Evolutionary conservation across 352 stramenopile species (phyloP).

Genomic region (Elongisporangium anandrum): DNA sequence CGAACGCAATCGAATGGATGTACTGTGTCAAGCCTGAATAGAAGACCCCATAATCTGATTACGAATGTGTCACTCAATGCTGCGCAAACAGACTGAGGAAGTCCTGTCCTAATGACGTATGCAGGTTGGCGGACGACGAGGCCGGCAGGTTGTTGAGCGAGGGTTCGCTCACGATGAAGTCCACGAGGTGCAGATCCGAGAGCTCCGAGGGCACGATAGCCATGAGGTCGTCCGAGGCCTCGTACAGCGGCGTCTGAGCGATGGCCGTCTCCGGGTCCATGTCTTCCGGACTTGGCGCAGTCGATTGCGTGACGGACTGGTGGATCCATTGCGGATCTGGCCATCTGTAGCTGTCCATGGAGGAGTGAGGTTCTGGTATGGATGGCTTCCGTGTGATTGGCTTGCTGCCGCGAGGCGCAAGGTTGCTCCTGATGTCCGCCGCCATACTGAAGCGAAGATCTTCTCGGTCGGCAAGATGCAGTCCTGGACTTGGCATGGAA

Average conservation of each 20-base stretch:
- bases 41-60: background rate
- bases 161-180: conserved; percentile 46
- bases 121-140: conserved; percentile 27
- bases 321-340: background rate
- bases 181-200: conserved; percentile 62
- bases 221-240: conserved; percentile 47
- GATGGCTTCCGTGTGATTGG: background rate
- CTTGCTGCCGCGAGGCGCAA: background rate
- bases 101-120: conserved; percentile 71
- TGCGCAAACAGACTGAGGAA: conserved; percentile 81
- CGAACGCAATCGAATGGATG: background rate
- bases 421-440: background rate
- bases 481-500: conserved; percentile 22
- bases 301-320: background rate
- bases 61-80: conserved; percentile 17
- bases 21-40: background rate
- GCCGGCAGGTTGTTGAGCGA: conserved; percentile 5
- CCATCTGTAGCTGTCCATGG: background rate
- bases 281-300: conserved; percentile 15
- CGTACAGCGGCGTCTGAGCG: conserved; percentile 57
- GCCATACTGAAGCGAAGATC: background rate
- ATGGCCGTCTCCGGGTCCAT: conserved; percentile 74
- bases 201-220: conserved; percentile 38
- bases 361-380: background rate
- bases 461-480: conserved; percentile 2